Conservation (phyloP, 108 stramenopile genomes). For the Aurantiochytrium sp. region DNA sequence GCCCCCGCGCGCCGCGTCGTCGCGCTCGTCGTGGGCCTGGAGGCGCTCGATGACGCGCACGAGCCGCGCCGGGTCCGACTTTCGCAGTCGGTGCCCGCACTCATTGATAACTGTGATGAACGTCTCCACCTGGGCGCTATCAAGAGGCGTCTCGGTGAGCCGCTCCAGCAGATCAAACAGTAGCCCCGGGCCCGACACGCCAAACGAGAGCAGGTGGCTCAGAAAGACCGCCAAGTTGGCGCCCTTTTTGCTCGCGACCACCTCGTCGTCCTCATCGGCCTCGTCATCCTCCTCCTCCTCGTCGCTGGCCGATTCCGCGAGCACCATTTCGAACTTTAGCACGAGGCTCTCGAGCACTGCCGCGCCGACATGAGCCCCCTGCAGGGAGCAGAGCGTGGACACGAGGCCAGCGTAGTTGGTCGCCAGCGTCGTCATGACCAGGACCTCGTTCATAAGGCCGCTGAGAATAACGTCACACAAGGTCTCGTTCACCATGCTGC, state of each 20-base stretch:
- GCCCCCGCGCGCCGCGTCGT: neutral
- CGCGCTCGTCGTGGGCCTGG: neutral
- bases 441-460: neutral
- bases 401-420: neutral
- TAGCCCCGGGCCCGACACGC: neutral
- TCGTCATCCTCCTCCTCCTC: neutral
- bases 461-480: neutral
- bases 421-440: neutral
- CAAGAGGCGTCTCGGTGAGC: neutral
- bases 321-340: neutral
- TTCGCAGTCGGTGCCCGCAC: neutral
- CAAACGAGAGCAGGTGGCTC: neutral
- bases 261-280: neutral
- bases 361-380: neutral
- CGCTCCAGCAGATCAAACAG: neutral
- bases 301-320: neutral
- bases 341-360: neutral
- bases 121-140: neutral
- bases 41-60: neutral
- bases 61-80: neutral
- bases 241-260: neutral
- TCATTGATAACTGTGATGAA: constrained; percentile 1
- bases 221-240: neutral
- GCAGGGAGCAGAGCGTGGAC: neutral
- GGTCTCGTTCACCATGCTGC: neutral